Evolutionary conservation across 2,329 filamentous ascomycete species (phyloP), one percentile per base, ranked within the genome.

Genomic region (Talaromyces rugulosus): DNA sequence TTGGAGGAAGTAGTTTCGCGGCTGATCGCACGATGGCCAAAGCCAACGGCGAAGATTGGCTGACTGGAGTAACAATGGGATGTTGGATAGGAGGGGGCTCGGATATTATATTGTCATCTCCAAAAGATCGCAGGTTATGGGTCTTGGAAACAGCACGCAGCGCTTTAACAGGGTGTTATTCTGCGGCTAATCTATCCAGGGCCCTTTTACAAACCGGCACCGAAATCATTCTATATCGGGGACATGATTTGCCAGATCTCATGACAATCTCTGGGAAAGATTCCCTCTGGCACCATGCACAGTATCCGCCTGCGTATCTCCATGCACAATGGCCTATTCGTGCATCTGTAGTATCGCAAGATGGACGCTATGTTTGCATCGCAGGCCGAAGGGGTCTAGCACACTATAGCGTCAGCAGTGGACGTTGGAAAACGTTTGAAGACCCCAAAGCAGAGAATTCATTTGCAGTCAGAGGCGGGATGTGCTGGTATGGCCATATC

Each of bases 401-500:
- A 9, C 95, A 99, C 74, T 99, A 99, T 76, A 98, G 95, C 70
- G 87, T 97, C 64, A 90, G 90, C 67, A 98, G 94, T 72, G 91
- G 94, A 31, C 85, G 95, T 62, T 99, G 95, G 95, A 97, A 96
- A 74, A 96, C 90, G 0, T 99, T 99, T 73, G 84, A 89, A 56
- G 92, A 93, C 69, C 84, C 88, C 30, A 86, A 84, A 33, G 85
- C 89, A 71, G 95, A 98, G 75, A 92, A 93, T 69, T 91, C 93
- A 65, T 99, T 99, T 72, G 87, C 92, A 28, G 91, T 99, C 14
- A 84, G 93, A 65, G 95, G 95, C 56, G 95, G 95, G 6, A 96
- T 99, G 93, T 98, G 94, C 74, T 99, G 95, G 95, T 93, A 96
- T 72, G 92, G 96, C 67, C 94, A 99, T 76, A 90, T 98, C 34